Evolutionary conservation across 140 eudicot species (phyloP), one percentile per base, ranked within the genome.

Genomic region (Senecio squalidus): DNA sequence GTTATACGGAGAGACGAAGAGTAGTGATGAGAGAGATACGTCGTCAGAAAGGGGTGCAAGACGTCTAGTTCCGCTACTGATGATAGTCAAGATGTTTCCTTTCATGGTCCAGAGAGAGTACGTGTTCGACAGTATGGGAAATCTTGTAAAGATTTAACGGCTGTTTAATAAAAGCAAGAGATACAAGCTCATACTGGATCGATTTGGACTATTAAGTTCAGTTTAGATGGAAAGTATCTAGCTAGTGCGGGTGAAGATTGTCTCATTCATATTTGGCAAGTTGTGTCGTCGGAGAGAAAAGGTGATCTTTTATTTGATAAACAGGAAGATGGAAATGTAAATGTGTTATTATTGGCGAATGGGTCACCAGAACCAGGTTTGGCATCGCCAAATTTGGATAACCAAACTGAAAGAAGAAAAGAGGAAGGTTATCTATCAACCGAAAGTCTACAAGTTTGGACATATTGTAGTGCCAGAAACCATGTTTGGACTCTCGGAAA

Each of bases 191-290:
- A 92, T 58, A 77, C 61, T 18, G 98, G 98, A 7, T 79, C 87
- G 26, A 92, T 92, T 67, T 87, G 98, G 98, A 76, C 83, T 16
- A 92, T 86, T 10, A 81, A 92, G 73, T 92, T 92, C 40, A 92
- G 86, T 40, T 70, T 84, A 60, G 94, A 92, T 68, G 98, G 98
- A 21, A 86, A 85, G 57, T 92, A 74, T 77, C 84, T 92, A 22
- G 98, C 98, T 1, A 86, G 92, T 77, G 98, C 98, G 18, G 98
- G 98, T 26, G 95, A 92, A 78, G 98, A 92, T 66, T 74, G 84
- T 64, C 74, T 84, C 34, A 92, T 92, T 63, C 98, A 87, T 75
- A 74, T 92, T 21, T 84, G 96, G 95, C 83, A 86, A 70, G 98
- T 87, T 67, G 79, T 57, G 65, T 76, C 71, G 51, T 74, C 89